Evolutionary conservation across 805 yeast genomes (phyloP), one percentile per base, ranked within the genome.

Genomic region (Danielozyma ontarioensis): DNA sequence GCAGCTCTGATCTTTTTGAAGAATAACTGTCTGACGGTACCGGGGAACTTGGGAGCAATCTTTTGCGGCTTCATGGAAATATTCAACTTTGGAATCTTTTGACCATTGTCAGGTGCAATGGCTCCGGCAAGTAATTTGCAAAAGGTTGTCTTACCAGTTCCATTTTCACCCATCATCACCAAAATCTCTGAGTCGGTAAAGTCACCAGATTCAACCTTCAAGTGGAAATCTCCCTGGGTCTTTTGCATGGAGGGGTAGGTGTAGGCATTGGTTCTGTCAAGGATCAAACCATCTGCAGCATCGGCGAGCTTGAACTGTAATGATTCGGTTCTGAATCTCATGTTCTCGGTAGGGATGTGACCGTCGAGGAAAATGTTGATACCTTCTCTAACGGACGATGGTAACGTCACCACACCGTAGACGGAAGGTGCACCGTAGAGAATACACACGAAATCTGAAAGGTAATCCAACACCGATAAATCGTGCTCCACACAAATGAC

Each of bases 141-240:
- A 71, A 93, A 81, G 12, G 99, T 93, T 27, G 99, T 93, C 70
- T 93, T 93, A 72, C 99, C 99, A 13, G 98, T 93, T 70, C 99
- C 99, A 63, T 93, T 93, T 69, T 93, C 98, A 59, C 99, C 99
- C 95, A 93, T 90, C 96, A 93, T 86, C 37, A 93, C 98, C 53
- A 93, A 74, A 51, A 93, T 93, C 70, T 93, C 98, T 27, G 96
- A 85, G 62, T 93, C 95, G 36, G 95, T 81, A 67, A 90, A 93
- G 38, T 83, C 89, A 67, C 99, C 99, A 28, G 76, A 55, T 54
- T 85, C 83, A 40, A 93, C 82, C 37, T 64, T 70, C 59, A 93
- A 73, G 55, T 77, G 79, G 83, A 93, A 93, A 63, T 89, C 97
- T 56, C 98, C 98, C 71, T 89, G 90, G 28, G 97, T 88, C 74